A percentile compares a stretch with the other conserved stretches of the same genome.
phyloP scores from a whole-genome alignment of 2,329 filamentous ascomycete genomes.

The Emmonsiellopsis sp. region DNA sequence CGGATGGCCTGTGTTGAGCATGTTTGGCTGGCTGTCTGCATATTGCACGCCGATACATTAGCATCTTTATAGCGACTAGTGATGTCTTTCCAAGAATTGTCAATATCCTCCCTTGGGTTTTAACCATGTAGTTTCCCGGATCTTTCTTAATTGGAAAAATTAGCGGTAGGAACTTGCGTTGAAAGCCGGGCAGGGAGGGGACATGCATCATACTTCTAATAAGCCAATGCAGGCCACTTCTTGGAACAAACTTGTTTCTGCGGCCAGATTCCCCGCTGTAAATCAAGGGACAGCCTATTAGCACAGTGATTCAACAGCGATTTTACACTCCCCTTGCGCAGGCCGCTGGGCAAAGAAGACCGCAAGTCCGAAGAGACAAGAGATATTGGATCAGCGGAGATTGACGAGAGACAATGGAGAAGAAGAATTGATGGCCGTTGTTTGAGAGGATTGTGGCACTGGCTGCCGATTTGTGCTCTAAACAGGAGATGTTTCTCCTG shows the following conservation, averaged over 20 bases:
- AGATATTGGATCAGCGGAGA: constrained; percentile 16
- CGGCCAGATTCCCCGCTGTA: constrained; percentile 37
- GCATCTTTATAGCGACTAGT: constrained; percentile 46
- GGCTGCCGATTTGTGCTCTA: constrained; percentile 27
- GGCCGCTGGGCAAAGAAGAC: constrained; percentile 52
- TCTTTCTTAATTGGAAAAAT: not conserved
- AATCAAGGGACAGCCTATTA: constrained; percentile 49
- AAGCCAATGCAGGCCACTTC: constrained; percentile 54
- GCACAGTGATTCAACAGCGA: constrained; percentile 47
- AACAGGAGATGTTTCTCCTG: too few species aligned
- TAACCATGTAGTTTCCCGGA: constrained; percentile 30
- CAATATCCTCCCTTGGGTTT: constrained; percentile 61
- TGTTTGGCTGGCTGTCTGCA: constrained; percentile 51
- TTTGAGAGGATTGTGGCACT: constrained; percentile 32
- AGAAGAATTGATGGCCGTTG: constrained; percentile 14
- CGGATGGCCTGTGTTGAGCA: constrained; percentile 54
- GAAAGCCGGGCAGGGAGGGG: constrained; percentile 50
- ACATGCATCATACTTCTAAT: constrained; percentile 57
- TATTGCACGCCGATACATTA: constrained; percentile 43
- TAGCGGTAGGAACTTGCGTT: not conserved
- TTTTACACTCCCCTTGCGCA: constrained; percentile 45
- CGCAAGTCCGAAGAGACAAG: constrained; percentile 44
- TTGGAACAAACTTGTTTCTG: constrained; percentile 57
- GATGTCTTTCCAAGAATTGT: constrained; percentile 60
- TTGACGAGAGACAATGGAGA: constrained; percentile 3